These are phyloP conservation scores for Asterella californica DNA, from an alignment of 225 moss, liverwort and hornwort genomes.

Conservation along the genomic window DNA sequence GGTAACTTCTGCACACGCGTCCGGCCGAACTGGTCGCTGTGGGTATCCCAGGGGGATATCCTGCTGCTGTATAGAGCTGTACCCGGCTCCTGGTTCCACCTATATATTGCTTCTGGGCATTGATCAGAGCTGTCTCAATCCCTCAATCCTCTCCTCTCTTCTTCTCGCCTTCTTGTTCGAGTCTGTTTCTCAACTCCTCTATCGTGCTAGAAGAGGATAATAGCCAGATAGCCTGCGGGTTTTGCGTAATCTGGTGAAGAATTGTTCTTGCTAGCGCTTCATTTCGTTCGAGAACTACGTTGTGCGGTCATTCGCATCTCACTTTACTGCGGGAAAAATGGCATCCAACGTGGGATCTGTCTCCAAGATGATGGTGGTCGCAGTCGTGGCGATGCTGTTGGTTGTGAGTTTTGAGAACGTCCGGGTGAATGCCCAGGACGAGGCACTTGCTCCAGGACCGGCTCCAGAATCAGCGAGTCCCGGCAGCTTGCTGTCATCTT, in stretches of 20 bases:
- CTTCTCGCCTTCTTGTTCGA: too few relatives aligned
- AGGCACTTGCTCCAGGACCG: background rate
- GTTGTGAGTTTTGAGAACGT: background rate
- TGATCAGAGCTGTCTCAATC: too few relatives aligned
- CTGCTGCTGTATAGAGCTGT: background rate
- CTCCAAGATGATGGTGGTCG: background rate
- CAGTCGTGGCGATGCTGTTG: background rate
- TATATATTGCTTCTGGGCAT: too few relatives aligned
- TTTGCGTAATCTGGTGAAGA: background rate
- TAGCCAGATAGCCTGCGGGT: too few relatives aligned
- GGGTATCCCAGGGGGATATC: background rate
- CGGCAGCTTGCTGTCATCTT: background rate
- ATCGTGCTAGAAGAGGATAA: too few relatives aligned
- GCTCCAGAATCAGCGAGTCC: background rate
- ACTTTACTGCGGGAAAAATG: too few relatives aligned
- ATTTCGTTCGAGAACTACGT: background rate
- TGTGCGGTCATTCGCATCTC: too few relatives aligned
- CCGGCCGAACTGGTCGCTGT: too few relatives aligned
- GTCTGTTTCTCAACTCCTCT: too few relatives aligned
- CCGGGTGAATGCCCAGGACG: background rate
- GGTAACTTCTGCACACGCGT: background rate
- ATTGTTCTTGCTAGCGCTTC: background rate
- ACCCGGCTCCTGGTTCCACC: too few relatives aligned
- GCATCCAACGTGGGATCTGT: background rate
- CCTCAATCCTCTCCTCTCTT: too few relatives aligned